phyloP scores from a whole-genome alignment of 2,329 filamentous ascomycete genomes.

The Lecanicillium sp. region DNA sequence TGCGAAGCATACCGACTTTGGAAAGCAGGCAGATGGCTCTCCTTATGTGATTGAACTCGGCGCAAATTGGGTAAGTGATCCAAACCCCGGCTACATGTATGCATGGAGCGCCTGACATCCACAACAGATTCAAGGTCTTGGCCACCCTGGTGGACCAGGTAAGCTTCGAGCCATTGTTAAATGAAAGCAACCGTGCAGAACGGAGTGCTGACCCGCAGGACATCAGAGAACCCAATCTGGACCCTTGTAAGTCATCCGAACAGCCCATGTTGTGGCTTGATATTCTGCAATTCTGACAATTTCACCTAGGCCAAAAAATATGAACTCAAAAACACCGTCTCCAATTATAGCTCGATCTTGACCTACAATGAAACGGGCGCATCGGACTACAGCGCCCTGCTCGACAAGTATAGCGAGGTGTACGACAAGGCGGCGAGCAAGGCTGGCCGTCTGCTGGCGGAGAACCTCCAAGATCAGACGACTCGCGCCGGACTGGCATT shows the following conservation, averaged over 20 bases:
- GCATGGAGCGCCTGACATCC: neutral
- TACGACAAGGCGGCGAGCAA: constrained; percentile 41
- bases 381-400: constrained; percentile 42
- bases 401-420: constrained; percentile 44
- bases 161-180: constrained; percentile 1
- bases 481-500: constrained; percentile 52
- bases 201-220: neutral
- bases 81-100: neutral
- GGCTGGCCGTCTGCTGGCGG: constrained; percentile 49
- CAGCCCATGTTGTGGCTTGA: neutral
- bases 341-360: constrained; percentile 51
- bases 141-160: constrained; percentile 22
- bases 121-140: constrained; percentile 16
- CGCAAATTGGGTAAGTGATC: constrained; percentile 53
- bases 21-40: constrained; percentile 40
- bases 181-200: neutral
- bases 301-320: constrained; percentile 45
- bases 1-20: constrained; percentile 52
- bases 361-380: constrained; percentile 56
- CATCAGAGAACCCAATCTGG: constrained; percentile 57
- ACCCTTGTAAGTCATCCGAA: constrained; percentile 29
- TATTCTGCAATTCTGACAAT: neutral
- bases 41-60: constrained; percentile 58
- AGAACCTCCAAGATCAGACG: constrained; percentile 57
- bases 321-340: constrained; percentile 48